These are phyloP conservation scores for Narthecium ossifragum DNA, from an alignment of 106 monocot genomes.

Conservation along the genomic window DNA sequence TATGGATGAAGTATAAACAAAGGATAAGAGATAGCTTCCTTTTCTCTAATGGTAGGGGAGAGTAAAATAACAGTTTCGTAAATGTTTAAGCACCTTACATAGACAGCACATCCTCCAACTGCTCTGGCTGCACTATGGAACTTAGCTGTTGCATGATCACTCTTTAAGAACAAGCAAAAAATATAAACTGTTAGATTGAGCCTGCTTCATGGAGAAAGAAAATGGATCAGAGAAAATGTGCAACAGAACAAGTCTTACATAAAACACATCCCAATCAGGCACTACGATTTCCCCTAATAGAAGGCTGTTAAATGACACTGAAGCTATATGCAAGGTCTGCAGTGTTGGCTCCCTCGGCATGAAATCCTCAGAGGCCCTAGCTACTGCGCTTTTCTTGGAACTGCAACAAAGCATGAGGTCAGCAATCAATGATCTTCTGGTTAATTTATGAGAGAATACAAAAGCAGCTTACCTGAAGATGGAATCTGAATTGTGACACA, in stretches of 20 bases:
- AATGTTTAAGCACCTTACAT: slow-evolving; percentile 27
- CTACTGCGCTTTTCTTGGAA: slow-evolving; percentile 19
- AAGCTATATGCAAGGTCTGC: slow-evolving; percentile 36
- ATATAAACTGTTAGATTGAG: neutral
- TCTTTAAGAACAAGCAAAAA: slow-evolving; percentile 8
- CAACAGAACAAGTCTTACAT: slow-evolving; percentile 10
- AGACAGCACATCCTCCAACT: slow-evolving; percentile 33
- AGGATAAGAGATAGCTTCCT: neutral
- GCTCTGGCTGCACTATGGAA: slow-evolving; percentile 43
- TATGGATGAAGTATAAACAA: neutral
- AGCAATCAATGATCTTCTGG: neutral
- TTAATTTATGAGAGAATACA: neutral
- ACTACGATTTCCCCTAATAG: slow-evolving; percentile 27
- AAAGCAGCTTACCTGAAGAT: slow-evolving; percentile 12
- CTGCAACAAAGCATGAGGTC: slow-evolving; percentile 5
- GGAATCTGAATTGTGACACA: slow-evolving; percentile 21
- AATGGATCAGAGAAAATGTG: neutral
- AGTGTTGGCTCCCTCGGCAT: slow-evolving; percentile 23
- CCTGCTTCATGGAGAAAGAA: neutral
- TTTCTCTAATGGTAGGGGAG: neutral
- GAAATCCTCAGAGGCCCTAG: slow-evolving; percentile 37
- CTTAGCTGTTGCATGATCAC: slow-evolving; percentile 17
- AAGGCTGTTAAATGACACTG: slow-evolving; percentile 30
- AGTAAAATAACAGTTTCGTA: neutral
- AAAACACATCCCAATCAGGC: slow-evolving; percentile 38